Base-by-base conservation (phyloP, 163 green algal species). In the Chlorella variabilis region DNA sequence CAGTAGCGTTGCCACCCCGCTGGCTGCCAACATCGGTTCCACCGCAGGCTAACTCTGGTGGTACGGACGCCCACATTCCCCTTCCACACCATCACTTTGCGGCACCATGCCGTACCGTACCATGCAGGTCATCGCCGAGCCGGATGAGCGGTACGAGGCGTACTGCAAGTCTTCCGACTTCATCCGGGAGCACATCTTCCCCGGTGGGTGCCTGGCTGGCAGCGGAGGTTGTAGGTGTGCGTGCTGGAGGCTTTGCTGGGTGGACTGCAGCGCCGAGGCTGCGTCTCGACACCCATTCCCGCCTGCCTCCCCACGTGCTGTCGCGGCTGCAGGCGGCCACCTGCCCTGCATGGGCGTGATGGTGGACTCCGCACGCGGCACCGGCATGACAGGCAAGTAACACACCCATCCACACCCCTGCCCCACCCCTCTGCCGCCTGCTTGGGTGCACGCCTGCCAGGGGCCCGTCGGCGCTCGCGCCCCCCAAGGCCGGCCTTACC, bases 171-270 rank as follows among this genome's bases (percentile, higher is more conserved):
- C 88, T n/a, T 94, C 86, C 21, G 96, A 99, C 84, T 99, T 99
- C 90, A 99, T 99, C 81, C 91, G 96, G n/a, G 93, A 98, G 88
- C 95, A 98, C 88, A 97, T 99, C 85, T 99, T 99, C 90, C 96
- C 96, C 6, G 96, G 96, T 25, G 93, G 89, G 36, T 33, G 25
- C 9, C 36, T 38, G 4, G n/a, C 7, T 15, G n/a, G 27, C 29
- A 20, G 9, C 4, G 59, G 59, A 20, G n/a, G 27, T n/a, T n/a
- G 27, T 67, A 21, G 59, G n/a, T 38, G 59, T 27, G 54, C 25
- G 23, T 62, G 23, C 5, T n/a, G n/a, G n/a, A n/a, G n/a, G n/a
- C n/a, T n/a, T 8, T 62, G 15, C 15, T 25, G 51, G 4, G 4
- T 62, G 51, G 20, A 15, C 51, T 25, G 51, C 51, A n/a, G 15